Base-by-base conservation (phyloP, 805 yeast species). In the Yamadazyma olivae region DNA sequence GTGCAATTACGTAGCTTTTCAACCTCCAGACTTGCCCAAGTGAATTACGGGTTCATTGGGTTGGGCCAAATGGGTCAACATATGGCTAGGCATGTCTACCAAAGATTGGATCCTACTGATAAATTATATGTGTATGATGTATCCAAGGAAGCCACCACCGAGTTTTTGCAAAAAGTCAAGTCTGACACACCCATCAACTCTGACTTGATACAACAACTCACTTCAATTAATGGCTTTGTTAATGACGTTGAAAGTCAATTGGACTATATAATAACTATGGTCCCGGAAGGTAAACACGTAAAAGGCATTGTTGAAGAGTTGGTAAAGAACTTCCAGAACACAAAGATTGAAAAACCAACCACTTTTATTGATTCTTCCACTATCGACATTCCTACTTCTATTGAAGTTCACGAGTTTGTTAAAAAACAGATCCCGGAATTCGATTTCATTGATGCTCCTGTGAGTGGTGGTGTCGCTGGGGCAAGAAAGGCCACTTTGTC, bases 11-110 rank as follows among this genome's bases (percentile, higher is more conserved):
- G 28, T 25, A 7, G 15, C 5, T 37, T 40, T 16, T 27, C 32
- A 15, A 14, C 8, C 17, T 22, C 36, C 10, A 22, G 17, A 7
- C 5, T 24, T 12, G 12, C 4, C n/a, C 44, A 32, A 22, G 39
- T 44, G 16, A 54, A 45, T 30, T 74, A 68, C 45, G 80, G 79
- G 19, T 74, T 74, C 56, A 67, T 74, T 27, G 80, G 80, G n/a
- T 58, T 75, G 20, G 80, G 80, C 20, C 72, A 70, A 38, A 74
- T 74, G 80, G 77, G 80, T 35, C 71, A 66, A 35, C 71, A 70
- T 45, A 74, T 74, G 80, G 79, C 79, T 14, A 54, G 62, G 38
- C 76, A 74, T 45, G 57, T 75, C 20, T 61, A 67, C 47, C 57
- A 59, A 37, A 57, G 65, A 36, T 49, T 69, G 38, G 56, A 54